Percentiles rank a stretch among this genome's conserved stretches.
These are phyloP conservation scores for Craterostigma plantagineum DNA, from an alignment of 257 asterid species.

Conservation along the genomic window DNA sequence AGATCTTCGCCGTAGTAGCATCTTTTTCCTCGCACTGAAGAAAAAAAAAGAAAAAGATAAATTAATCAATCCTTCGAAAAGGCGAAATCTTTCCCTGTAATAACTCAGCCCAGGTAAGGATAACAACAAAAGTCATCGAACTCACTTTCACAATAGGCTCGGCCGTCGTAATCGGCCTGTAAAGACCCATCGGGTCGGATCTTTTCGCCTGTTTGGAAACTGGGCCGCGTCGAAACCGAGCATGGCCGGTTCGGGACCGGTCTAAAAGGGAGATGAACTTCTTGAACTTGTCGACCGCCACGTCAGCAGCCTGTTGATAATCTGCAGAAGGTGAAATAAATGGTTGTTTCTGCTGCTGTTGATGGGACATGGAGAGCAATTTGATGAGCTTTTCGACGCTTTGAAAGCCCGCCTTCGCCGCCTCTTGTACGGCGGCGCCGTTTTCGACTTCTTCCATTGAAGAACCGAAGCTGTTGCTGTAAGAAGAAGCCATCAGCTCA, in stretches of 20 bases:
- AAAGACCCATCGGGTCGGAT: constrained; percentile 7
- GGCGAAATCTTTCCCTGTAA: no score
- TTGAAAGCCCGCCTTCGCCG: constrained; percentile 79
- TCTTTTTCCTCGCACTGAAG: constrained; percentile 9
- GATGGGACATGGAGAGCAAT: constrained; percentile 42
- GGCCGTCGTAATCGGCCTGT: constrained; percentile 4
- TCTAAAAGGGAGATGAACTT: constrained; percentile 63
- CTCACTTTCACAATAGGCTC: no score
- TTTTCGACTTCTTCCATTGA: constrained; percentile 30
- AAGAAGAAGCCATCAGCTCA: constrained; percentile 29
- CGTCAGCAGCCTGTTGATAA: constrained; percentile 53
- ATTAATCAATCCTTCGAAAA: no score
- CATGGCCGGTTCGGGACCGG: constrained; percentile 71
- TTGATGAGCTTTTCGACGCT: constrained; percentile 76
- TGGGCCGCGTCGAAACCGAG: constrained; percentile 90
- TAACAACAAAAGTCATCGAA: no score
- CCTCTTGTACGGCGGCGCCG: constrained; percentile 57
- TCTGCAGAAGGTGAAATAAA: constrained; percentile 16
- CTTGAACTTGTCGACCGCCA: constrained; percentile 58
- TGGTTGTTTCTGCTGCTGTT: not conserved
- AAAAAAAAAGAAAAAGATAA: no score
- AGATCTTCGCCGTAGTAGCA: constrained; percentile 20
- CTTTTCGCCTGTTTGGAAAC: constrained; percentile 12
- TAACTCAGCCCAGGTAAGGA: no score
- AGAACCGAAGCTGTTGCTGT: constrained; percentile 21